Percentiles rank a stretch among this genome's conserved stretches.
phyloP scores from a whole-genome alignment of 441 rosid species.

The Aleurites moluccanus region DNA sequence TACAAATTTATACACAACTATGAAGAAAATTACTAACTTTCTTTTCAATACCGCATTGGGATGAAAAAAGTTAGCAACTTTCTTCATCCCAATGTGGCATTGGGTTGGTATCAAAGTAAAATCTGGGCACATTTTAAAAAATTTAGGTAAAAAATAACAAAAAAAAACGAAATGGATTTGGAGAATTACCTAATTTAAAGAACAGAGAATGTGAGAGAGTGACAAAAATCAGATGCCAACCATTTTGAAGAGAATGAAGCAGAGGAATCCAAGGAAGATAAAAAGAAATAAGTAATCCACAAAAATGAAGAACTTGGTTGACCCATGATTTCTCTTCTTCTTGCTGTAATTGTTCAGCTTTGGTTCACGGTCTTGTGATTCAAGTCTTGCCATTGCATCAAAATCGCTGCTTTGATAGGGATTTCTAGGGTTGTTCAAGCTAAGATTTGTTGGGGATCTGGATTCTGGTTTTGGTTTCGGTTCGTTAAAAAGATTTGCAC shows the following conservation, averaged over 20 bases:
- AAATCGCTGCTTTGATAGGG: neutral
- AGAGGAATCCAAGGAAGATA: slow-evolving; percentile 52
- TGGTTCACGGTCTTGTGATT: slow-evolving; percentile 43
- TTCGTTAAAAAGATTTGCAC: neutral
- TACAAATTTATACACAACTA: neutral
- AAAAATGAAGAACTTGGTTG: slow-evolving; percentile 56
- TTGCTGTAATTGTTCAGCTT: slow-evolving; percentile 16
- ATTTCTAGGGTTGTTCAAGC: neutral
- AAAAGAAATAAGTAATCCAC: slow-evolving; percentile 64
- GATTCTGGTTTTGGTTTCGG: neutral
- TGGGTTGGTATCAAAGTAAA: neutral
- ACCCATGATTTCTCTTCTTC: slow-evolving; percentile 58
- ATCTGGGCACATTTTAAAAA: neutral
- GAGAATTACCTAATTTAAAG: slow-evolving; percentile 13
- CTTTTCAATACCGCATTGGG: neutral
- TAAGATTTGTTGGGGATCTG: slow-evolving; percentile 18
- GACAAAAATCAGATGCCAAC: slow-evolving; percentile 33
- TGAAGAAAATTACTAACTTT: neutral
- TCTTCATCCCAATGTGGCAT: neutral
- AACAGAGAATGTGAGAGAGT: neutral
- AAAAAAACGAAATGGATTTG: neutral
- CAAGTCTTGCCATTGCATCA: slow-evolving; percentile 49
- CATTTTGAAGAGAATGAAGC: slow-evolving; percentile 53
- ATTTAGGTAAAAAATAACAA: neutral
- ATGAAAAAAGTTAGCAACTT: neutral